Conservation (phyloP, 192 early-diverging fungal genomes). For the Coemansia sp. region DNA sequence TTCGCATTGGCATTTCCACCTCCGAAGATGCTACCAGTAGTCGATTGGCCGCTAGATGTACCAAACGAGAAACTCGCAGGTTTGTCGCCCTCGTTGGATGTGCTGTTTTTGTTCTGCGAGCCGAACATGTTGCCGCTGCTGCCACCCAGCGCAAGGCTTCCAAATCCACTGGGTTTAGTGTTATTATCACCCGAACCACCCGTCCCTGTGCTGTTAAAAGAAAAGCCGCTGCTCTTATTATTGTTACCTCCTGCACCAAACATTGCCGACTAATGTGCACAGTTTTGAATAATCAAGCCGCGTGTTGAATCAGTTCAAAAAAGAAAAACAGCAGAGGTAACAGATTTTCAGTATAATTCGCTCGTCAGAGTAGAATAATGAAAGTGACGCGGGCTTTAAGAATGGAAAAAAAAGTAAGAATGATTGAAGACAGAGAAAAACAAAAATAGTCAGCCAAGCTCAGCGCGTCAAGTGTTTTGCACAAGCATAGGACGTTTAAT, state of each 20-base stretch:
- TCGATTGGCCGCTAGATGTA: not conserved
- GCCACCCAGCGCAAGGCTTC: slow-evolving; percentile 5
- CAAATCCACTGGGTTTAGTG: slow-evolving; percentile 10
- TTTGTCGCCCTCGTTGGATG: not conserved
- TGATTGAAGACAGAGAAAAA: slow-evolving; percentile 1
- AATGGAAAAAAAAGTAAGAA: not conserved
- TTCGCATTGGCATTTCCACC: not conserved
- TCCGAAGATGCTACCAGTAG: slow-evolving; percentile 2
- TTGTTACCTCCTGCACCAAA: slow-evolving; percentile 17
- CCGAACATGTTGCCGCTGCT: slow-evolving; percentile 7
- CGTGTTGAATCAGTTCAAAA: slow-evolving; percentile 2
- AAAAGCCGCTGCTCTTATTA: slow-evolving; percentile 10
- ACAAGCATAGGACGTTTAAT: slow-evolving; percentile 4
- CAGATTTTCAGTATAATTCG: not conserved
- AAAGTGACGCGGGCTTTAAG: not conserved
- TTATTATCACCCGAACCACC: slow-evolving; percentile 3
- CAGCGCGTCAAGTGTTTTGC: not conserved
- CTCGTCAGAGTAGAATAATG: not conserved
- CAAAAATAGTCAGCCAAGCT: not conserved
- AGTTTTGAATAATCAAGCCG: not conserved
- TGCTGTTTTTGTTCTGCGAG: not conserved
- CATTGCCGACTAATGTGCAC: slow-evolving; percentile 2
- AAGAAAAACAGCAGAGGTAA: not conserved
- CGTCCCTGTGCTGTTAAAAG: not conserved
- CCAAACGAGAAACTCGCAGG: slow-evolving; percentile 14